These are phyloP conservation scores for Vanderwaltozyma yarrowii DNA, from an alignment of 805 yeast species.

Conservation along the genomic window DNA sequence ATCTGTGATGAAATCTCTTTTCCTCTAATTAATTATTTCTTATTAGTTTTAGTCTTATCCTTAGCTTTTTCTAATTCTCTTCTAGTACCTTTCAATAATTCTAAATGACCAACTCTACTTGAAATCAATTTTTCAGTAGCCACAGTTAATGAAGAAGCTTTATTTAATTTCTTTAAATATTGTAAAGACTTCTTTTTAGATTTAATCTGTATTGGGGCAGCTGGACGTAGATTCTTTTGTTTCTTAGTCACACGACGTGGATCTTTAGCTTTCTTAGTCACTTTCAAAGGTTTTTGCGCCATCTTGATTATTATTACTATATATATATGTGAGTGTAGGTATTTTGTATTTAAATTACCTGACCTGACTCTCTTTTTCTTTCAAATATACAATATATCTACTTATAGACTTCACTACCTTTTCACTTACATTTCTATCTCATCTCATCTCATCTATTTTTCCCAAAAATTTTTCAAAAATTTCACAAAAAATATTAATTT, in stretches of 20 bases:
- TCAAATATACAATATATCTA: too few species aligned
- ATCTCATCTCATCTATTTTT: too few species aligned
- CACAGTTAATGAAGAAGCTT: constrained; percentile 39
- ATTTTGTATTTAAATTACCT: too few species aligned
- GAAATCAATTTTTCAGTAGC: constrained; percentile 80
- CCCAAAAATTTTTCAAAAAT: too few species aligned
- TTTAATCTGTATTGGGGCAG: constrained; percentile 65
- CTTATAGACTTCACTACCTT: too few species aligned
- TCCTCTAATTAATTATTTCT: too few species aligned
- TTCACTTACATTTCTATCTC: too few species aligned
- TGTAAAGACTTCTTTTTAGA: constrained; percentile 50
- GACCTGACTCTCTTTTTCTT: too few species aligned
- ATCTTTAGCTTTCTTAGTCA: constrained; percentile 32
- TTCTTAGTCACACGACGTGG: constrained; percentile 44
- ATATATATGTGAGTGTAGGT: background rate
- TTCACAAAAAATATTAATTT: too few species aligned
- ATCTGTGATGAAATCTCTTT: too few species aligned
- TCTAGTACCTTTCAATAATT: constrained; percentile 82
- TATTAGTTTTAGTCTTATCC: constrained; percentile 8
- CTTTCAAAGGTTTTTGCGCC: constrained; percentile 69
- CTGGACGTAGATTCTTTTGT: constrained; percentile 53
- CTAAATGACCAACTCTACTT: constrained; percentile 88
- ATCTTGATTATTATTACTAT: constrained; percentile 26
- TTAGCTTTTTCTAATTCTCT: constrained; percentile 61
- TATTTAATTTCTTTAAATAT: constrained; percentile 45